Base-by-base conservation (phyloP, 2,329 filamentous ascomycete species). In the Neonectria ditissima region DNA sequence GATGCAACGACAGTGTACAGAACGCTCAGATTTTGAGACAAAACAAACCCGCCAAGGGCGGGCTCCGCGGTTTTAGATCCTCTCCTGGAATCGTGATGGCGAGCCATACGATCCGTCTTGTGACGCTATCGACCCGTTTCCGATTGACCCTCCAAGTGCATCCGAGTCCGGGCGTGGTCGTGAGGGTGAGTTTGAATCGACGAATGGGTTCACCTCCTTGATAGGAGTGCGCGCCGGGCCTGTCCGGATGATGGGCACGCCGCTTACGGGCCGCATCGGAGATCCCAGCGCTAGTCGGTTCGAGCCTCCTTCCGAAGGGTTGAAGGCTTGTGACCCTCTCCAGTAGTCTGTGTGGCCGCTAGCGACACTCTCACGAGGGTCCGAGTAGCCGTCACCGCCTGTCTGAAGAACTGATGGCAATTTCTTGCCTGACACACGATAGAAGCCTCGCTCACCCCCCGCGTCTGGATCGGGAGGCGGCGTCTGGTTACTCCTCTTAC, bases 211-310 rank as follows among this genome's bases (percentile, higher is more conserved):
- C 53, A 84, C 80, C 62, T 87, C 84, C 61, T 86, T 85, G 16
- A 91, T 79, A 1, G 89, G 86, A 4, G 87, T 89, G 57, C 88
- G 84, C 18, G 86, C 88, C 16, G 90, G 90, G n/a, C 89, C 87
- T n/a, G 87, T 84, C 65, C 88, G 83, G 73, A 89, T 84, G 32
- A 89, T 80, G n/a, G 86, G 83, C 4, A 89, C 79, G 10, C 87
- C 87, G 71, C 87, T 89, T 57, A 86, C 83, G 30, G 86, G 86
- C 48, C 86, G 82, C 85, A 89, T 89, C 6, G 86, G 86, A 9
- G 82, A 79, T 18, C 86, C 87, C 10, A 89, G 79, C 8, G 87
- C 83, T 34, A 88, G 76, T 59, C 81, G 81, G 45, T 73, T 78
- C 10, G 78, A 70, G 44, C 77, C 65, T 63, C 74, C 65, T 55